These are phyloP conservation scores for Epichloe scottii DNA, from an alignment of 2,329 filamentous ascomycete genomes.

Conservation along the genomic window DNA sequence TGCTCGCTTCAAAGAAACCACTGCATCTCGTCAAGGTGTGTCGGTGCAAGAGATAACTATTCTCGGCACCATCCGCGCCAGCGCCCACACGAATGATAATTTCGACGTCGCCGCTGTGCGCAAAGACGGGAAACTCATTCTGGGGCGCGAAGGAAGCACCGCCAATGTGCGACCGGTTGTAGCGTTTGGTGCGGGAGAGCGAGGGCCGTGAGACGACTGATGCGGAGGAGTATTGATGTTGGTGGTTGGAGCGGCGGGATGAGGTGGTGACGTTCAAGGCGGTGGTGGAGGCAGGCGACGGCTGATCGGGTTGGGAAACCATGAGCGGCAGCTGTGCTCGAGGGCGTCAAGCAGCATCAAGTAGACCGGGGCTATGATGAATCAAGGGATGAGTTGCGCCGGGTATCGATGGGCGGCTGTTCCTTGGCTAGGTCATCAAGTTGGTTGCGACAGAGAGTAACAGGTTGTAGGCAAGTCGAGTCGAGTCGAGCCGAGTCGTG, in stretches of 20 bases:
- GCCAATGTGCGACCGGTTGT: slow-evolving; percentile 71
- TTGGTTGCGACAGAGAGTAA: background rate
- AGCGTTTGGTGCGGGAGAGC: slow-evolving; percentile 50
- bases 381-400: background rate
- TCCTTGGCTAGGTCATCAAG: background rate
- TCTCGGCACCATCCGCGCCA: slow-evolving; percentile 45
- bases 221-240: slow-evolving; percentile 8
- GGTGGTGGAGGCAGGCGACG: slow-evolving; percentile 7
- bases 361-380: background rate
- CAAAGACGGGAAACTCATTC: slow-evolving; percentile 90
- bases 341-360: background rate
- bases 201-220: slow-evolving; percentile 53
- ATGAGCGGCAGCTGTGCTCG: slow-evolving; percentile 27
- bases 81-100: slow-evolving; percentile 57
- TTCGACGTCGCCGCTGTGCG: slow-evolving; percentile 84
- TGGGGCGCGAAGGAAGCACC: slow-evolving; percentile 55
- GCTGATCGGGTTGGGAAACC: slow-evolving; percentile 49
- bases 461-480: background rate
- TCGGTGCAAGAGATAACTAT: slow-evolving; percentile 75
- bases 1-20: slow-evolving; percentile 84
- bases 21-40: slow-evolving; percentile 83
- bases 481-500: too few species aligned
- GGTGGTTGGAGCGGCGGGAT: background rate
- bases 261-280: slow-evolving; percentile 1
- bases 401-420: background rate